A percentile compares a stretch with the other conserved stretches of the same genome.
phyloP scores from a whole-genome alignment of 352 stramenopile genomes.

The Stephanocyclus meneghinianus region DNA sequence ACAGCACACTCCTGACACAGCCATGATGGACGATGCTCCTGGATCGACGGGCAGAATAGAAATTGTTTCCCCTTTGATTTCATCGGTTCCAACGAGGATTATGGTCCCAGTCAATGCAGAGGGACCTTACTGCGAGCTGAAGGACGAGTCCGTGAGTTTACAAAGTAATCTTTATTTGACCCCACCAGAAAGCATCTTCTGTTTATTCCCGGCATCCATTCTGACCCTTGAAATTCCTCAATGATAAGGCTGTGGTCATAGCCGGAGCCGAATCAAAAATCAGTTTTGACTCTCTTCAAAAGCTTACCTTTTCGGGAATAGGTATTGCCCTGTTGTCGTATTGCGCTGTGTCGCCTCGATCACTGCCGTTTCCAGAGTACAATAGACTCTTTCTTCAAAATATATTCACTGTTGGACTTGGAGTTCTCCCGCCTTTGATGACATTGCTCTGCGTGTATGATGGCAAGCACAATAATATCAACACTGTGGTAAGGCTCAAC shows the following conservation, averaged over 20 bases:
- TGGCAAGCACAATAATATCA: constrained; percentile 60
- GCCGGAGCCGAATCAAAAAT: constrained; percentile 41
- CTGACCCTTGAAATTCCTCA: background rate
- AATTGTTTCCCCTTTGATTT: constrained; percentile 6
- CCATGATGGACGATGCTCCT: background rate
- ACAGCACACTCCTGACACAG: background rate
- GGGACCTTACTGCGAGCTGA: constrained; percentile 32
- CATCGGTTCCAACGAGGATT: background rate
- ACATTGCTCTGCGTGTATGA: constrained; percentile 57
- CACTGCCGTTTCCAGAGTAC: constrained; percentile 63
- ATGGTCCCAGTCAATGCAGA: constrained; percentile 28
- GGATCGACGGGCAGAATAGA: background rate
- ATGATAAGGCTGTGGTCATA: constrained; percentile 30
- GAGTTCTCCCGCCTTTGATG: constrained; percentile 54
- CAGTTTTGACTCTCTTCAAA: constrained; percentile 72
- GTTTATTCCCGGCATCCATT: background rate
- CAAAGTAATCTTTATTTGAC: background rate
- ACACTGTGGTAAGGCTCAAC: constrained; percentile 42
- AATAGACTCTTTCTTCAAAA: constrained; percentile 76
- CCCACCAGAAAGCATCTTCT: background rate
- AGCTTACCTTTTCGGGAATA: constrained; percentile 53
- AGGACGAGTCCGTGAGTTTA: constrained; percentile 41
- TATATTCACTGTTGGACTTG: constrained; percentile 55
- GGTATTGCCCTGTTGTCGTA: constrained; percentile 51
- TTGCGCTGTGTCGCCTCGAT: constrained; percentile 69